phyloP scores from a whole-genome alignment of 805 yeast species.

The Lipomyces yamanashiensis region DNA sequence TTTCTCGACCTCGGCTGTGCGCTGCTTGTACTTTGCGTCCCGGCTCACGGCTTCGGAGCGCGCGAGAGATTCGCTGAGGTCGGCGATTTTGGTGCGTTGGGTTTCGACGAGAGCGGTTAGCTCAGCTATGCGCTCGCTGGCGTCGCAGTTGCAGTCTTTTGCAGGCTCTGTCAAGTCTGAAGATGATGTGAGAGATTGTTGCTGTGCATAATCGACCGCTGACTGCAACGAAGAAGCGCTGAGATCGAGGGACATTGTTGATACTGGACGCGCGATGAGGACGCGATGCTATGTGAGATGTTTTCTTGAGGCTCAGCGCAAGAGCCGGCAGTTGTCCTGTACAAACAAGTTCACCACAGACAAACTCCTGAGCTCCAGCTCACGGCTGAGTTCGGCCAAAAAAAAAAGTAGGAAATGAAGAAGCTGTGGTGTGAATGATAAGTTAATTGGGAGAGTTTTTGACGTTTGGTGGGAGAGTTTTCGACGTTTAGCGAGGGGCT shows the following conservation, averaged over 20 bases:
- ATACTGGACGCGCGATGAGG: no score
- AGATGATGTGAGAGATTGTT: background rate
- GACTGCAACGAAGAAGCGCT: no score
- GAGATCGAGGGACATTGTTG: no score
- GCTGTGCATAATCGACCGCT: background rate
- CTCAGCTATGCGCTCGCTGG: background rate
- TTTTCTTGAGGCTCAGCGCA: no score
- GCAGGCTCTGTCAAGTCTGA: background rate
- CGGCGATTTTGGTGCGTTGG: slow-evolving; percentile 4
- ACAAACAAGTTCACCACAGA: no score
- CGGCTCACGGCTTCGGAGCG: background rate
- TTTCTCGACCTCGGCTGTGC: slow-evolving; percentile 14
- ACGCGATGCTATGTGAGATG: no score
- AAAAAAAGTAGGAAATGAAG: no score
- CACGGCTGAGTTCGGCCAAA: no score
- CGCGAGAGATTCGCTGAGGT: background rate
- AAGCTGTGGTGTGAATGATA: no score
- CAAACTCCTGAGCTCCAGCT: no score
- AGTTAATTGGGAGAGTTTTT: background rate
- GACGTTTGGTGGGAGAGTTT: background rate
- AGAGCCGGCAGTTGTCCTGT: no score
- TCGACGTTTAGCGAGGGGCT: slow-evolving; percentile 5
- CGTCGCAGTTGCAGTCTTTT: background rate
- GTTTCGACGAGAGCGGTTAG: background rate
- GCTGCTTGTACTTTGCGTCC: background rate